Conservation (phyloP, 2,329 filamentous ascomycete genomes). For the Penicillium hordei region DNA sequence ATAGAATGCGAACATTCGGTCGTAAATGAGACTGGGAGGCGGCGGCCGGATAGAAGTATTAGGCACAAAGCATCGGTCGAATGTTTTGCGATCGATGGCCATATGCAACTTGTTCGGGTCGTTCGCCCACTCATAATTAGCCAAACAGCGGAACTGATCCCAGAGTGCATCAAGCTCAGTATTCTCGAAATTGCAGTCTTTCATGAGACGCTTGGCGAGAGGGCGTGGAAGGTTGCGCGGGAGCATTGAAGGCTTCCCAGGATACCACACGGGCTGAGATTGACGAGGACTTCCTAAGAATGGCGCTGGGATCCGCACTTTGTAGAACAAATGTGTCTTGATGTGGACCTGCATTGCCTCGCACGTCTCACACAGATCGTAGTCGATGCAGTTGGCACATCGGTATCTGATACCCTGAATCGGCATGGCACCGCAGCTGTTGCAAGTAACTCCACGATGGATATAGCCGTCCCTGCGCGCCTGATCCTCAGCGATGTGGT, state of each 20-base stretch:
- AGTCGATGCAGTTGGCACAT: conserved; percentile 94
- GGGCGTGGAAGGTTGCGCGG: conserved; percentile 64
- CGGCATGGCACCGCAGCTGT: conserved; percentile 80
- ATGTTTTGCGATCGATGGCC: conserved; percentile 89
- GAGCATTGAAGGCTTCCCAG: conserved; percentile 76
- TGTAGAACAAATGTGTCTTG: conserved; percentile 96
- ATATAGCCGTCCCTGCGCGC: conserved; percentile 84
- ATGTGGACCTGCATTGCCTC: conserved; percentile 71
- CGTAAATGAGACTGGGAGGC: conserved; percentile 85
- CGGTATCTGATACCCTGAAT: conserved; percentile 92
- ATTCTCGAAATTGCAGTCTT: conserved; percentile 75
- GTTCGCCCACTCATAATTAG: conserved; percentile 76
- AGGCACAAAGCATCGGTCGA: conserved; percentile 85
- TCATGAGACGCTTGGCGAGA: conserved; percentile 67
- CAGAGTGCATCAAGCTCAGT: conserved; percentile 89
- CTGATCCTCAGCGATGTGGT: conserved; percentile 91
- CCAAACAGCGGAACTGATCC: conserved; percentile 96
- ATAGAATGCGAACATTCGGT: conserved; percentile 96
- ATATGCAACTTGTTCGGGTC: conserved; percentile 76
- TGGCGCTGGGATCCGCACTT: conserved; percentile 85
- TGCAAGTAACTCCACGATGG: conserved; percentile 89
- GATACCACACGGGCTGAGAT: conserved; percentile 81
- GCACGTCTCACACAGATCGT: conserved; percentile 91
- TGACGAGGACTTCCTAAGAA: conserved; percentile 75
- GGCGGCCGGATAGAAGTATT: conserved; percentile 76